These are phyloP conservation scores for Cetraspora pellucida DNA, from an alignment of 192 early-diverging fungal species.

Conservation along the genomic window DNA sequence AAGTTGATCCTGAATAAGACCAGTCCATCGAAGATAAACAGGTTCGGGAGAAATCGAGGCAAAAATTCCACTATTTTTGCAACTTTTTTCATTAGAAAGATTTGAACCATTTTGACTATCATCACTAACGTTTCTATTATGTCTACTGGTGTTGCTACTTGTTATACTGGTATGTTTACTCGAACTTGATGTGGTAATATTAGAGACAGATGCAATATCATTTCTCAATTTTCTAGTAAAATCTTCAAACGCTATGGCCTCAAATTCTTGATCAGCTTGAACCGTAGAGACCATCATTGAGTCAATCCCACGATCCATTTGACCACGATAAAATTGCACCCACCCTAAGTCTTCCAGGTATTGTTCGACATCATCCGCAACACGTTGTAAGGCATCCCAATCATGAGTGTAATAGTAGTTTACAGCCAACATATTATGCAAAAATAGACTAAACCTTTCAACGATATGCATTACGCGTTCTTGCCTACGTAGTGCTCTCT, in stretches of 20 bases:
- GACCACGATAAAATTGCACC: constrained; percentile 36
- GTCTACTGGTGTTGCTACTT: constrained; percentile 1
- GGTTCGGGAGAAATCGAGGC: constrained; percentile 14
- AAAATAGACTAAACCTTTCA: constrained; percentile 28
- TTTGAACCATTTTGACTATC: neutral
- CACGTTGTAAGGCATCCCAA: constrained; percentile 26
- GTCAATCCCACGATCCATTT: constrained; percentile 33
- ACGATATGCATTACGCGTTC: constrained; percentile 29
- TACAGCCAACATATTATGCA: constrained; percentile 32
- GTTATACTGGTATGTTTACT: constrained; percentile 2
- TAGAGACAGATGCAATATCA: constrained; percentile 30
- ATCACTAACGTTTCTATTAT: neutral
- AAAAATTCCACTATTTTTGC: constrained; percentile 23
- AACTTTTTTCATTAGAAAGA: neutral
- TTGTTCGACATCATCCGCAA: constrained; percentile 31
- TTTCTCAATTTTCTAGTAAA: constrained; percentile 28
- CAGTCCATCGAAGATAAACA: constrained; percentile 31
- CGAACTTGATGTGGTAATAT: constrained; percentile 19
- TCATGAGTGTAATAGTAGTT: constrained; percentile 34
- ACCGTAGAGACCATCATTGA: constrained; percentile 31
- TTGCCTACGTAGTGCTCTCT: constrained; percentile 15
- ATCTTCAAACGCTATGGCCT: constrained; percentile 29
- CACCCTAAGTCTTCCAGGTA: constrained; percentile 33
- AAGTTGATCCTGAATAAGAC: constrained; percentile 34
- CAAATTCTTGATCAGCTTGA: constrained; percentile 32